A percentile compares a stretch with the other conserved stretches of the same genome.
Evolutionary conservation across 768 basidiomycete genomes (phyloP).

Genomic region (Leccinellum albellum): DNA sequence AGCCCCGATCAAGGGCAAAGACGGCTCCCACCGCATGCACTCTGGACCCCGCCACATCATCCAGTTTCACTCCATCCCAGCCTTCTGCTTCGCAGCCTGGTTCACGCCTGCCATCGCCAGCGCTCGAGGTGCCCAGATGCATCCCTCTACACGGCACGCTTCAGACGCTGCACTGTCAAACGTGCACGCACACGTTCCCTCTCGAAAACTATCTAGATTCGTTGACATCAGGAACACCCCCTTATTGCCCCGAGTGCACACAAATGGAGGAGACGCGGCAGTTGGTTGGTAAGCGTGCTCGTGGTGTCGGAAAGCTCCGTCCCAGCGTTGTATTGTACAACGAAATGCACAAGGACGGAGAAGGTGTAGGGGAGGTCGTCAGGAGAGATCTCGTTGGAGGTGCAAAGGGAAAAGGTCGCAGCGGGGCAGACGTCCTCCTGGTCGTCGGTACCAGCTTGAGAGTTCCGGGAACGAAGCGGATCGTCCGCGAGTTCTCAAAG

Average conservation of each 20-base stretch:
- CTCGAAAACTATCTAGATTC: slow-evolving; percentile 58
- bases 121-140: slow-evolving; percentile 65
- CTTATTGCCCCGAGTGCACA: slow-evolving; percentile 77
- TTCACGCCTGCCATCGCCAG: slow-evolving; percentile 48
- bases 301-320: slow-evolving; percentile 76
- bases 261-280: slow-evolving; percentile 65
- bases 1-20: slow-evolving; percentile 47
- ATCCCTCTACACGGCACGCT: slow-evolving; percentile 91
- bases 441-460: slow-evolving; percentile 89
- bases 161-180: slow-evolving; percentile 72
- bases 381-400: slow-evolving; percentile 73
- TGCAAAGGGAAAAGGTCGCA: slow-evolving; percentile 61
- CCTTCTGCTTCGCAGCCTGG: slow-evolving; percentile 17
- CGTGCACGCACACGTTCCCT: slow-evolving; percentile 71
- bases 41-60: slow-evolving; percentile 12
- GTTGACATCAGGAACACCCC: slow-evolving; percentile 58
- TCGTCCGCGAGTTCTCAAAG: slow-evolving; percentile 85
- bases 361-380: slow-evolving; percentile 83
- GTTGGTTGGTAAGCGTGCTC: slow-evolving; percentile 70
- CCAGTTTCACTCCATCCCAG: slow-evolving; percentile 15
- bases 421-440: slow-evolving; percentile 76
- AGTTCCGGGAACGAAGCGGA: slow-evolving; percentile 87
- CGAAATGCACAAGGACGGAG: slow-evolving; percentile 82
- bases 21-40: slow-evolving; percentile 16
- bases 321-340: slow-evolving; percentile 91